These are phyloP conservation scores for Lepidium aucheri DNA, from an alignment of 345 rosid species.

Conservation along the genomic window DNA sequence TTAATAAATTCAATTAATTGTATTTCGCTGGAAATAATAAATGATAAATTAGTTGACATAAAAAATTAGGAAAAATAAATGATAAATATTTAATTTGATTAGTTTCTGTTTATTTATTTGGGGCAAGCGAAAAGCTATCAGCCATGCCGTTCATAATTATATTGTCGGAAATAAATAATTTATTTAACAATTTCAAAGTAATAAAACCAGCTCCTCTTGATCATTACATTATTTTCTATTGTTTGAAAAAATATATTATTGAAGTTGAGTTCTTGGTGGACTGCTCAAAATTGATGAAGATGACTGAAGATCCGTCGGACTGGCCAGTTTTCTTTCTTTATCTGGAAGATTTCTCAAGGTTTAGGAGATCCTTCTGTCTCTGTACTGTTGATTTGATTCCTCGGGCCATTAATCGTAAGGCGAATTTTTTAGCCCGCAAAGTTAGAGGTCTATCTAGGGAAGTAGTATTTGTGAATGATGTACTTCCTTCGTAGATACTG, in stretches of 20 bases:
- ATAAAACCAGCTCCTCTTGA: not conserved
- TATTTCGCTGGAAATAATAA: conserved; percentile 12
- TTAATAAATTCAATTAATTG: conserved; percentile 2
- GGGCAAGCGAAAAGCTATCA: conserved; percentile 6
- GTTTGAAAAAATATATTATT: not conserved
- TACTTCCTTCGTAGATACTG: no score
- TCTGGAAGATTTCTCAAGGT: no score
- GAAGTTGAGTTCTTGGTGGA: no score
- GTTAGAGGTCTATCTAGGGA: no score
- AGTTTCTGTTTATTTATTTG: not conserved
- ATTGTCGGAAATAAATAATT: not conserved
- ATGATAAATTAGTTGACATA: conserved; percentile 1
- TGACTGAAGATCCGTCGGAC: no score
- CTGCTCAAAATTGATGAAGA: no score
- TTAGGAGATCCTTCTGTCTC: no score
- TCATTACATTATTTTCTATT: not conserved
- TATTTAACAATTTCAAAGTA: not conserved
- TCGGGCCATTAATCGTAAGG: no score
- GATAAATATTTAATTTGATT: not conserved
- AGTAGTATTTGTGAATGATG: no score
- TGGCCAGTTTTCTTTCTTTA: no score
- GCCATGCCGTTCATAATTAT: conserved; percentile 15
- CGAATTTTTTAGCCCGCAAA: no score
- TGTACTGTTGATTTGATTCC: no score
- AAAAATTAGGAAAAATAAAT: not conserved